A percentile compares a stretch with the other conserved stretches of the same genome.
phyloP scores from a whole-genome alignment of 2,329 filamentous ascomycete species.

The Didymosphaeria variabile region DNA sequence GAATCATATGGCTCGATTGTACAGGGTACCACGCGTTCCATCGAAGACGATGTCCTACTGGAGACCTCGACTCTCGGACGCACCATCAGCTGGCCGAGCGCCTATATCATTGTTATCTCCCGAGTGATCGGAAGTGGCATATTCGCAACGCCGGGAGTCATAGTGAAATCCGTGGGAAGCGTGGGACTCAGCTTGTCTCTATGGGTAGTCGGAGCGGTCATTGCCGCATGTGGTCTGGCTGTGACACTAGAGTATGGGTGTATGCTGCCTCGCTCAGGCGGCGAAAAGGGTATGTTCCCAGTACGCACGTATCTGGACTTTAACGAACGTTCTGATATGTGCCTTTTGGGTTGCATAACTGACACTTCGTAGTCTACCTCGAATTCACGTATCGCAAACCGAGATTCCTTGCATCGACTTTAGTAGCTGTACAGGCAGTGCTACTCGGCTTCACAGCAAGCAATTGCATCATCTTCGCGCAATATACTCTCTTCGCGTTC shows the following conservation, averaged over 20 bases:
- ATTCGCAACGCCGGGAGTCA: slow-evolving; percentile 75
- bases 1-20: slow-evolving; percentile 23
- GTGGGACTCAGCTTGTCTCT: slow-evolving; percentile 69
- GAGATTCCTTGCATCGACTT: slow-evolving; percentile 69
- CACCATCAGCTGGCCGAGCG: slow-evolving; percentile 69
- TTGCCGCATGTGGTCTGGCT: slow-evolving; percentile 69
- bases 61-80: slow-evolving; percentile 67
- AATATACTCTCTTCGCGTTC: slow-evolving; percentile 70
- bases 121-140: slow-evolving; percentile 76
- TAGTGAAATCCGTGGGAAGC: slow-evolving; percentile 72
- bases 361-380: slow-evolving; percentile 61
- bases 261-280: slow-evolving; percentile 75
- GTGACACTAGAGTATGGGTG: slow-evolving; percentile 74
- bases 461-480: slow-evolving; percentile 75
- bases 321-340: too few relatives aligned
- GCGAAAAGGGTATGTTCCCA: slow-evolving; percentile 59
- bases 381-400: slow-evolving; percentile 73
- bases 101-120: slow-evolving; percentile 73
- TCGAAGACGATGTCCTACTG: slow-evolving; percentile 68
- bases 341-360: neutral
- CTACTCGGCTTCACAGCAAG: slow-evolving; percentile 73
- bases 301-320: neutral
- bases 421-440: slow-evolving; percentile 71
- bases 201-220: slow-evolving; percentile 69
- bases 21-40: slow-evolving; percentile 26